Evolutionary conservation across 495 filamentous ascomycete genomes (phyloP), one percentile per base, ranked within the genome.

Genomic region (Melanomma pulvis-pyrius): DNA sequence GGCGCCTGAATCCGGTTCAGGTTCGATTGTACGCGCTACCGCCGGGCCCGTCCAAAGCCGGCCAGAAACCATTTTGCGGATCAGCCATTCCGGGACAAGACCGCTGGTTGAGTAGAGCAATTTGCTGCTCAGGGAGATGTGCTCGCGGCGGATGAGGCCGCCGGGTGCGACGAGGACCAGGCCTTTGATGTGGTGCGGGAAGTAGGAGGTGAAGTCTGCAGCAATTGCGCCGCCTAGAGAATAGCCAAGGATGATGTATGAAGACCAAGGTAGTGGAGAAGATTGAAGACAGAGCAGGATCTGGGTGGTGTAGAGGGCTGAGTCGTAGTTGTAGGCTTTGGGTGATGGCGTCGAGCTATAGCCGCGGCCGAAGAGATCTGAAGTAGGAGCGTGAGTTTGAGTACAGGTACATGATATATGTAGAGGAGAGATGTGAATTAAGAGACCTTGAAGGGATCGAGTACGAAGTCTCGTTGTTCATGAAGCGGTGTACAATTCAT

Each of bases 151-250:
- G 49, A 96, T 81, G 32, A 94, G 77, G 0, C 93, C 93, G 1
- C 86, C 77, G 0, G 91, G 89, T 0, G 91, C 90, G 34, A 97
- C 79, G 29, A 98, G 82, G 7, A 91, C 80, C 11, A 97, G 77
- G 5, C 82, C 82, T 12, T 80, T 80, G 13, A 96, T 73, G 8
- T 92, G 76, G 22, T 85, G 74, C 0, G 90, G 88, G 72, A 93
- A 91, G 61, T 84, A 81, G 9, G 82, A 80, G 1, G 90, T 86
- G 70, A 96, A 96, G n/a, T 85, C 80, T 11, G 87, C 86, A 12
- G 84, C 81, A 50, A 97, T 87, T 36, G 88, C 88, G 50, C 93
- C 93, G 26, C 93, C 92, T 0, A 98, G 82, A 0, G 89, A 92
- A 77, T 96, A 97, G 1, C 93, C 93, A 13, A 94, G 77, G 0